A percentile compares a stretch with the other conserved stretches of the same genome.
phyloP scores from a whole-genome alignment of 176 grass and related monocot genomes.

The Aegilops umbellulata region DNA sequence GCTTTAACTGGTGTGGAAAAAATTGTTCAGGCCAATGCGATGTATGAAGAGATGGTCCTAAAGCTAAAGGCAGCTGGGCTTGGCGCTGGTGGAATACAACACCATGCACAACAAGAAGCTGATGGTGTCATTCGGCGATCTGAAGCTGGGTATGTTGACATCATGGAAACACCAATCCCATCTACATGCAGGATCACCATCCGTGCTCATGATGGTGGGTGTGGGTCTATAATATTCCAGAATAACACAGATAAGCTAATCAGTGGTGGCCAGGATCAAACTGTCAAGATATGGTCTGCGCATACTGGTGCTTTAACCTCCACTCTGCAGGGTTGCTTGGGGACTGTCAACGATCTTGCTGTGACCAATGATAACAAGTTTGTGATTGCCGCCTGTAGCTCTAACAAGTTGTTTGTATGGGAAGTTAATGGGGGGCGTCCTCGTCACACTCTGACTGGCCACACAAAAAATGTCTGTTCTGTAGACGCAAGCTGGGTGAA shows the following conservation, averaged over 20 bases:
- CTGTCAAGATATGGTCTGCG: slow-evolving; percentile 90
- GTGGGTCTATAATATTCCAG: slow-evolving; percentile 72
- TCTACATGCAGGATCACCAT: slow-evolving; percentile 70
- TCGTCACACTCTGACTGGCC: slow-evolving; percentile 88
- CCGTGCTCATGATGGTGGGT: slow-evolving; percentile 91
- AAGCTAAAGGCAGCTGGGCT: slow-evolving; percentile 69
- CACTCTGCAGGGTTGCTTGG: slow-evolving; percentile 75
- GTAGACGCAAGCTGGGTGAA: slow-evolving; percentile 78
- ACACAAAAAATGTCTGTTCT: slow-evolving; percentile 79
- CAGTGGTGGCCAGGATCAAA: slow-evolving; percentile 87
- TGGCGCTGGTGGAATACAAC: slow-evolving; percentile 76
- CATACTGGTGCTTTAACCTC: slow-evolving; percentile 67
- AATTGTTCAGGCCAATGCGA: slow-evolving; percentile 79
- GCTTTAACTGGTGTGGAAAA: slow-evolving; percentile 9
- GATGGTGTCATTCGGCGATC: slow-evolving; percentile 81
- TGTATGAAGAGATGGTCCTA: slow-evolving; percentile 94
- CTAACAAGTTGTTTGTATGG: slow-evolving; percentile 97
- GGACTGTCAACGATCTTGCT: slow-evolving; percentile 85
- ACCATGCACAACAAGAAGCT: slow-evolving; percentile 79
- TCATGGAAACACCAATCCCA: slow-evolving; percentile 61
- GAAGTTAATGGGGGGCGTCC: slow-evolving; percentile 66
- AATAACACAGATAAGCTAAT: slow-evolving; percentile 88
- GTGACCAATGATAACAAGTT: slow-evolving; percentile 94
- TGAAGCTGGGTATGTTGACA: slow-evolving; percentile 67
- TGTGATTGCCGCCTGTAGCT: slow-evolving; percentile 89